Conservation (phyloP, 371 early-diverging fungal genomes). For the Mucor irregularis region DNA sequence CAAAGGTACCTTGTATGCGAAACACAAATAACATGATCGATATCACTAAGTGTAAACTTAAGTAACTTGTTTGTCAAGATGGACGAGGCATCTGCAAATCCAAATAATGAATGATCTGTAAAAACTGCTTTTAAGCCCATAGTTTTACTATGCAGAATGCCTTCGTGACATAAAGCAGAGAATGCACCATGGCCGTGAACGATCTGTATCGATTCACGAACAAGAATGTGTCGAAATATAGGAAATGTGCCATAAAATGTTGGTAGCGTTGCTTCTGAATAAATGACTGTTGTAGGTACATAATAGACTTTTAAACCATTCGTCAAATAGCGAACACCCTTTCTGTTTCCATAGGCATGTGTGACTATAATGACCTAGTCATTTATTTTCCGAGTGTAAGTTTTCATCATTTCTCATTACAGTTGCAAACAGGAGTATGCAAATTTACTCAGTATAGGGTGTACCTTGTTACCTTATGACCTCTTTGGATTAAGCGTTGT, state of each 20-base stretch:
- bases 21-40: constrained; percentile 98
- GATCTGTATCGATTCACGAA: constrained; percentile 91
- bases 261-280: constrained; percentile 90
- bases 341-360: constrained; percentile 85
- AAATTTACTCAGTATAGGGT: neutral
- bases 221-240: constrained; percentile 89
- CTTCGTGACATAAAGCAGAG: constrained; percentile 94
- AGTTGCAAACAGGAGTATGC: too few species aligned
- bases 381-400: neutral
- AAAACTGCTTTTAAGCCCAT: constrained; percentile 96
- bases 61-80: constrained; percentile 95
- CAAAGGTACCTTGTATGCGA: constrained; percentile 96
- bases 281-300: constrained; percentile 86
- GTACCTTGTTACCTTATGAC: constrained; percentile 79
- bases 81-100: constrained; percentile 92
- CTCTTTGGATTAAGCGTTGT: constrained; percentile 85
- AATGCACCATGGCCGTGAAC: constrained; percentile 98
- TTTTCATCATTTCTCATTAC: neutral
- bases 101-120: constrained; percentile 99
- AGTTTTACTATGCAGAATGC: constrained; percentile 93
- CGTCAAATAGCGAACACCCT: constrained; percentile 90
- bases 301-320: constrained; percentile 98
- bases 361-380: constrained; percentile 78
- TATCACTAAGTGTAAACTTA: constrained; percentile 92
- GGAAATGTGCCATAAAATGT: constrained; percentile 92